Percentiles rank a stretch among this genome's conserved stretches.
Evolutionary conservation across 1,139 yeast genomes (phyloP).

Genomic region (Suhomyces maxii): DNA sequence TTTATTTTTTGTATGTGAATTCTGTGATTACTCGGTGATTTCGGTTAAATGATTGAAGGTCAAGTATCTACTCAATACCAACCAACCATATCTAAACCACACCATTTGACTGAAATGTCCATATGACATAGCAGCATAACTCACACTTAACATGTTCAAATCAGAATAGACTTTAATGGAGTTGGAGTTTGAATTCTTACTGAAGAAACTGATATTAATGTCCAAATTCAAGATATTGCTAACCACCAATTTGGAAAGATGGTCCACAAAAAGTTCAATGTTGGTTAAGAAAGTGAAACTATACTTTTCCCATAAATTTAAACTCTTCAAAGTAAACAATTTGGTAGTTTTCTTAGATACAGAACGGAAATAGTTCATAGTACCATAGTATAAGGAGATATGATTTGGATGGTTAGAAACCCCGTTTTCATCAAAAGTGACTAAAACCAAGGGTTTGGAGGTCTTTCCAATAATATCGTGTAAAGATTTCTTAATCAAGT

Average conservation of each 20-base stretch:
- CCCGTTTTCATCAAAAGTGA: slow-evolving; percentile 84
- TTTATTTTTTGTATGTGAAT: background rate
- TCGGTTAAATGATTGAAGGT: slow-evolving; percentile 66
- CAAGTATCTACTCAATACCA: slow-evolving; percentile 71
- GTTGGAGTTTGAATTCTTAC: slow-evolving; percentile 19
- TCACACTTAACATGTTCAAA: slow-evolving; percentile 57
- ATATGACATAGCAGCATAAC: slow-evolving; percentile 73
- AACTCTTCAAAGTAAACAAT: slow-evolving; percentile 44
- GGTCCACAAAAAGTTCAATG: slow-evolving; percentile 41
- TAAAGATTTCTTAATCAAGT: slow-evolving; percentile 37
- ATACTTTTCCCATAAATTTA: slow-evolving; percentile 52
- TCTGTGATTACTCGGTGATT: background rate
- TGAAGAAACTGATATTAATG: slow-evolving; percentile 44
- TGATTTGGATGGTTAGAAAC: slow-evolving; percentile 89
- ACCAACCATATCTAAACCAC: slow-evolving; percentile 95
- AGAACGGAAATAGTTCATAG: slow-evolving; percentile 30
- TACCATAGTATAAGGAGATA: slow-evolving; percentile 62
- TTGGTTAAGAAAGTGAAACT: slow-evolving; percentile 51
- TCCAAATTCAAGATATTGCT: slow-evolving; percentile 37
- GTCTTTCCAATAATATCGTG: slow-evolving; percentile 17
- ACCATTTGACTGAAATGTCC: slow-evolving; percentile 92
- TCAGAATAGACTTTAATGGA: slow-evolving; percentile 50
- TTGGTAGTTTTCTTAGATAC: slow-evolving; percentile 5
- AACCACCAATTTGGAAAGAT: slow-evolving; percentile 31
- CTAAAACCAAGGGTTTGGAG: slow-evolving; percentile 38